Evolutionary conservation across 1,139 yeast species (phyloP), one percentile per base, ranked within the genome.

Genomic region (Meyerozyma carpophila): DNA sequence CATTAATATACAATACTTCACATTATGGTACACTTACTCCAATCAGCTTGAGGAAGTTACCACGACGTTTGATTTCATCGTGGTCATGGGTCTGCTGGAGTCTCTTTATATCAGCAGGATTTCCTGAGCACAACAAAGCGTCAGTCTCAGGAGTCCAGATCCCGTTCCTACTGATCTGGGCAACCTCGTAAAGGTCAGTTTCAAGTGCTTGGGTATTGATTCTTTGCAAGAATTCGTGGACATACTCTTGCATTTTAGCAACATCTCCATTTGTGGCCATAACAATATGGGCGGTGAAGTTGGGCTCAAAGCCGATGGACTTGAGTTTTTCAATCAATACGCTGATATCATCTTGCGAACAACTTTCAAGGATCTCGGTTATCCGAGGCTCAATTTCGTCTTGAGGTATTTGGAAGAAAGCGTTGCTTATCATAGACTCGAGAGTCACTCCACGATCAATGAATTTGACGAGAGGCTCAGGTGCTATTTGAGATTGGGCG

Each of bases 221-320:
- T 6, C 37, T 34, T 13, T 34, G 37, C 6, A 34, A 34, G 26
- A 34, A 34, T 9, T 34, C 37, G 26, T 34, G 37, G 26, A 34
- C 37, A 34, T 34, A 34, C 27, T 34, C 37, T 34, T 34, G 37
- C 37, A 34, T 34, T 25, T 34, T 44, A 36, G 31, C 41, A 7
- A 53, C 40, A 36, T 62, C 59, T 14, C 60, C 65, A 43, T 55
- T 53, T 7, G 66, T 54, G 26, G 61, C 46, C 55, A 54, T 61
- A 18, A 67, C 47, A 5, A 63, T 52, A 47, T 68, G 73, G 9
- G 63, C 50, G 4, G 61, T 57, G 28, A 66, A 59, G 28, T 41
- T 43, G 20, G 59, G 57, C 32, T 51, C 60, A 41, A 66, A 55
- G 3, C 70, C 68, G 5, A 32, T 9, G 13, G 28, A n/a, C 13